Evolutionary conservation across 306 rosid genomes (phyloP).

Genomic region (Delonix regia): DNA sequence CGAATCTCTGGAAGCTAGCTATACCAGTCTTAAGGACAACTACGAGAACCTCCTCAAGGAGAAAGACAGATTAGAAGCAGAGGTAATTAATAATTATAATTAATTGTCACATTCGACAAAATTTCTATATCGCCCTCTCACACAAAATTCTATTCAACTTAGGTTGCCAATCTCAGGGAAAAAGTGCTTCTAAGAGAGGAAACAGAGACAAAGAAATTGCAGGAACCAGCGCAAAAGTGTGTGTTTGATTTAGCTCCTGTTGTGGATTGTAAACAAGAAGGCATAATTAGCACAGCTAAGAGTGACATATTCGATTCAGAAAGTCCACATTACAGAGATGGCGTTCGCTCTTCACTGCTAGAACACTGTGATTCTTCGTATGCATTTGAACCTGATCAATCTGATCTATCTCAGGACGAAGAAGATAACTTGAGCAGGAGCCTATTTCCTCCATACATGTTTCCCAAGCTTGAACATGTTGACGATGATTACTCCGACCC

Average conservation of each 20-base stretch:
- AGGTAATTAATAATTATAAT: conserved; percentile 41
- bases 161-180: conserved; percentile 62
- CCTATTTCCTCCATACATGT: conserved; percentile 58
- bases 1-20: conserved; percentile 56
- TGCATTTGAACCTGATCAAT: conserved; percentile 66
- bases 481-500: conserved; percentile 65
- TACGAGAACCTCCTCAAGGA: conserved; percentile 66
- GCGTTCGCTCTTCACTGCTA: conserved; percentile 57
- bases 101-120: too few relatives aligned
- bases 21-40: conserved; percentile 53
- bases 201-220: neutral
- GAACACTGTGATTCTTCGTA: conserved; percentile 65
- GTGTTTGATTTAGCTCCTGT: conserved; percentile 47
- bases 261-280: conserved; percentile 49
- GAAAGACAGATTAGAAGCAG: conserved; percentile 59
- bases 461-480: conserved; percentile 59
- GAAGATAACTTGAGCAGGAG: conserved; percentile 58
- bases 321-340: conserved; percentile 68
- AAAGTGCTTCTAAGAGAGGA: conserved; percentile 48
- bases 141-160: neutral
- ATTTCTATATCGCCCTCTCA: too few relatives aligned
- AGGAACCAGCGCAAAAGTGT: conserved; percentile 37
- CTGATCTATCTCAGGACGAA: conserved; percentile 80
- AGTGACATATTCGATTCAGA: conserved; percentile 78
- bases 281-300: conserved; percentile 53